Base-by-base conservation (phyloP, 306 rosid species). In the Acmispon strigosus region DNA sequence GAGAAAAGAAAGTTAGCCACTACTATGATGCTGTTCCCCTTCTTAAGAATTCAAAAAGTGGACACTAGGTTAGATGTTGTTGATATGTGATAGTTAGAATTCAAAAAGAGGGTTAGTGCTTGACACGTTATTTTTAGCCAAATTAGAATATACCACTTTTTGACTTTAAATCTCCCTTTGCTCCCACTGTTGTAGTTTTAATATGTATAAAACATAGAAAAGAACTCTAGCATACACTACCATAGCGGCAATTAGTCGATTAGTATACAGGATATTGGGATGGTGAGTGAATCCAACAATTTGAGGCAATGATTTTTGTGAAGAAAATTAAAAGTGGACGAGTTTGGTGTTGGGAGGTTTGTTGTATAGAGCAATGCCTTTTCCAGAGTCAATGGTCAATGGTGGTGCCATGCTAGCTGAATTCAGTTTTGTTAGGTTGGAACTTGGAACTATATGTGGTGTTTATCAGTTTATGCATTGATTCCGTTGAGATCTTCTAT, bases 11-110 rank as follows among this genome's bases (percentile, higher is more conserved):
- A 4, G 45, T 62, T 45, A 39, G 44, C 6, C 66, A 62, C 32
- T 18, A 69, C 41, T 52, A 69, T 69, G 81, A 77, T 77, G 72
- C n/a, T 53, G 69, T 44, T 32, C 81, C 81, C 9, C 81, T 77
- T 53, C 76, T 70, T 32, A 70, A 69, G 76, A 24, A 22, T 62
- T 61, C 66, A 41, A 12, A 76, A 24, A 34, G 15, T 8, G 62
- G 62, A 77, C 5, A 63, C 73, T 32, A 62, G 45, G 15, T 77
- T 54, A 12, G 47, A 70, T 70, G 24, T 60, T 8, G 18, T 53
- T 53, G 81, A 10, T 62, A 24, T 53, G 13, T 53, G 43, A 47
- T 17, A 10, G 1, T 22, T 22, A 22, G 24, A 22, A 2, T 22
- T n/a, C n/a, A n/a, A n/a, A n/a, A n/a, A n/a, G n/a, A n/a, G n/a